Percentiles rank a stretch among this genome's conserved stretches.
Evolutionary conservation across 1,284 basidiomycete species (phyloP).

Genomic region (Ustilago nuda): DNA sequence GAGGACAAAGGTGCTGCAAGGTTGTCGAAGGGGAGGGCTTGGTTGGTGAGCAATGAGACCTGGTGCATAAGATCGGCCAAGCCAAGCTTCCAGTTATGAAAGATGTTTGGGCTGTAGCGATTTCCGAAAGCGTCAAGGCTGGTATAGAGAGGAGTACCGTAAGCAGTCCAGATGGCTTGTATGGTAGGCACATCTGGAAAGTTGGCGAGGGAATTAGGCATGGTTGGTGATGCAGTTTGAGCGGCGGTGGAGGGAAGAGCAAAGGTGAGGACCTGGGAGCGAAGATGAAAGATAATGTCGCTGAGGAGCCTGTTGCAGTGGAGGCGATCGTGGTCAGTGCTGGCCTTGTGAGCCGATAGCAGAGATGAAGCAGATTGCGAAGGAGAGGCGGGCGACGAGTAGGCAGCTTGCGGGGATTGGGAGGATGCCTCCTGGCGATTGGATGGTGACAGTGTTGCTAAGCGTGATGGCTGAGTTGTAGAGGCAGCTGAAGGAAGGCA

Average conservation of each 20-base stretch:
- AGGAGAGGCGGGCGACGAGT: conserved; percentile 7
- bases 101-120: conserved; percentile 38
- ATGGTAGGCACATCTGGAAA: conserved; percentile 25
- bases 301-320: conserved; percentile 32
- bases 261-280: conserved; percentile 28
- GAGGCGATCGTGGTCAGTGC: conserved; percentile 21
- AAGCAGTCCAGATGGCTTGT: conserved; percentile 32
- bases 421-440: not conserved
- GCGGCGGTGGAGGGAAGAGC: conserved; percentile 2
- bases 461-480: not conserved
- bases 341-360: not conserved
- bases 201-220: conserved; percentile 8
- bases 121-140: conserved; percentile 28
- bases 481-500: conserved; percentile 1
- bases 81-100: conserved; percentile 41
- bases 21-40: conserved; percentile 1
- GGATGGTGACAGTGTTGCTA: not conserved
- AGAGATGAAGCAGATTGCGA: conserved; percentile 9
- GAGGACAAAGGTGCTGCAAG: not conserved
- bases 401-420: not conserved
- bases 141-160: conserved; percentile 29
- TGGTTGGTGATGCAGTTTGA: not conserved
- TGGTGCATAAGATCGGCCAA: conserved; percentile 42
- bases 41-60: conserved; percentile 27
- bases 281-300: conserved; percentile 39